These are phyloP conservation scores for Rutidosis leptorrhynchoides DNA, from an alignment of 129 eudicot genomes.

Conservation along the genomic window DNA sequence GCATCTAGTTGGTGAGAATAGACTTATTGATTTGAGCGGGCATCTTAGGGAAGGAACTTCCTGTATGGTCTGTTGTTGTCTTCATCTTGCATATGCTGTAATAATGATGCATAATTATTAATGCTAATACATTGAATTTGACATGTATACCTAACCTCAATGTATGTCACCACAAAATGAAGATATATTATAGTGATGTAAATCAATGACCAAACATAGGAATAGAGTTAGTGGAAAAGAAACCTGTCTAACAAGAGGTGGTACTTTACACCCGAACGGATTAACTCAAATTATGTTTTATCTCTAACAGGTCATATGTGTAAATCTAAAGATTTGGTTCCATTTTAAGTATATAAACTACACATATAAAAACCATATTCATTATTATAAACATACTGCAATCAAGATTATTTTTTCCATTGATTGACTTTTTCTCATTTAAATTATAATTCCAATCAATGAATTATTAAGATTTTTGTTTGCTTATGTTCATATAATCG, in stretches of 20 bases:
- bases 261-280: background rate
- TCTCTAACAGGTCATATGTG: background rate
- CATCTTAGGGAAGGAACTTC: slow-evolving; percentile 48
- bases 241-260: background rate
- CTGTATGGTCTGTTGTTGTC: slow-evolving; percentile 93
- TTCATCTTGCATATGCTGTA: slow-evolving; percentile 99
- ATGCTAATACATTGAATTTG: slow-evolving; percentile 17
- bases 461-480: background rate
- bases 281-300: background rate
- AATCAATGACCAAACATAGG: background rate
- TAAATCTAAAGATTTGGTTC: background rate
- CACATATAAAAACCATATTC: background rate
- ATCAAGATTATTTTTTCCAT: background rate
- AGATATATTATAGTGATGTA: background rate
- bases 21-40: slow-evolving; percentile 32
- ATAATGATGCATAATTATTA: slow-evolving; percentile 24
- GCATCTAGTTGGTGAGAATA: slow-evolving; percentile 8
- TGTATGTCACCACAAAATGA: background rate
- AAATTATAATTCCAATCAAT: background rate
- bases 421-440: background rate
- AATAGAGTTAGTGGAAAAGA: background rate
- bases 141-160: too few relatives aligned
- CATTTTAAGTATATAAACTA: background rate
- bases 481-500: background rate
- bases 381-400: background rate